Conservation (phyloP, 257 asterid species). For the Solanum peruvianum region DNA sequence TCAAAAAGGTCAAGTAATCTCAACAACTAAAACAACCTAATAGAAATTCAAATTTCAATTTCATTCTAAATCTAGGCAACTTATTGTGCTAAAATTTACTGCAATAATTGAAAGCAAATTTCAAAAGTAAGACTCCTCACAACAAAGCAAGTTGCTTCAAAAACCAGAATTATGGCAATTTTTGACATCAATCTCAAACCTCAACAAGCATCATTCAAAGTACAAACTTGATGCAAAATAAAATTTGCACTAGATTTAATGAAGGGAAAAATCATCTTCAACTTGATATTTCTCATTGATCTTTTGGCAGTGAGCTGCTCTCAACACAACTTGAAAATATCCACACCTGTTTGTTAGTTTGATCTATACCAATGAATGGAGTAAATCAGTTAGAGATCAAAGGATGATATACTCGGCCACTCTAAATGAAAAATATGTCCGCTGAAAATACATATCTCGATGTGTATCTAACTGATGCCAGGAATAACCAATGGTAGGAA, state of each 20-base stretch:
- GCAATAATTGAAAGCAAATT: neutral
- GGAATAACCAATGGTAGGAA: neutral
- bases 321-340: neutral
- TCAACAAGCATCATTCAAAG: neutral
- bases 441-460: neutral
- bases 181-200: neutral
- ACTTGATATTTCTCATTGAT: neutral
- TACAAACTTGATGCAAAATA: neutral
- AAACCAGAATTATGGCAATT: neutral
- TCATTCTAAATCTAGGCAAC: neutral
- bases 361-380: neutral
- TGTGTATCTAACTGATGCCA: neutral
- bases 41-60: neutral
- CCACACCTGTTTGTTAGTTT: neutral
- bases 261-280: neutral
- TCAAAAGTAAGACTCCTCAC: neutral
- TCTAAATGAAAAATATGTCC: neutral
- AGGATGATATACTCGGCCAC: neutral
- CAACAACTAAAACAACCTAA: neutral
- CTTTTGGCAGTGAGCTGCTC: neutral
- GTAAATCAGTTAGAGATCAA: neutral
- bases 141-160: neutral
- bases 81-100: neutral
- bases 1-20: neutral
- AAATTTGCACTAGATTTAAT: neutral